Base-by-base conservation (phyloP, 441 rosid species). In the Adansonia grandidieri region DNA sequence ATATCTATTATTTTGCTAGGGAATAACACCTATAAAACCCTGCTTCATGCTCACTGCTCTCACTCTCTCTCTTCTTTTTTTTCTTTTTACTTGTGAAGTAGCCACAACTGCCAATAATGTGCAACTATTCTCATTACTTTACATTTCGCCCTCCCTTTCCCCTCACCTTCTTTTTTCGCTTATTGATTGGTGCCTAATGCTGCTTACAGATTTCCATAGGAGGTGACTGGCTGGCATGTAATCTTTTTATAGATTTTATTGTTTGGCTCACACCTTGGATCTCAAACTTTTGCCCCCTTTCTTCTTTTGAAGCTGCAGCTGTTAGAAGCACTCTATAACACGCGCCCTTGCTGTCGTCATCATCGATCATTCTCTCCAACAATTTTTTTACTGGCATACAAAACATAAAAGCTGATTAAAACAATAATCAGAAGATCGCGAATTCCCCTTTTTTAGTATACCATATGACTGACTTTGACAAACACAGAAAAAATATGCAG, bases 141-240 rank as follows among this genome's bases (percentile, higher is more conserved):
- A 40, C 73, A 2, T 22, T 22, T 28, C 8, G 9, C 19, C 11
- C 4, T 15, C 9, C 66, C 42, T 24, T 14, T 5, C 45, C 40
- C 57, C 32, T n/a, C 6, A 1, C 48, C 19, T 1, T 62, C 9
- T 0, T 58, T 63, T 15, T 14, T 63, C 50, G 64, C 60, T 50
- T 28, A 28, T 47, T 28, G 63, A 71, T 72, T 51, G 61, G 28
- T 58, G 60, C 70, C 62, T 56, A 57, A 76, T 81, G 75, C 54
- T 85, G 82, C 68, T 85, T 87, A 74, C 90, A 88, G 90, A 84
- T 83, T 70, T 42, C 5, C 48, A 56, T 73, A 82, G 62, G 69
- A 85, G 89, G 80, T 87, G 88, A 87, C 78, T 77, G 80, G 68
- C 57, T 78, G 78, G 80, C 82, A 37, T 69, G 62, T 68, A 42